phyloP scores from a whole-genome alignment of 2,329 filamentous ascomycete species.

The Penicillium sp. region DNA sequence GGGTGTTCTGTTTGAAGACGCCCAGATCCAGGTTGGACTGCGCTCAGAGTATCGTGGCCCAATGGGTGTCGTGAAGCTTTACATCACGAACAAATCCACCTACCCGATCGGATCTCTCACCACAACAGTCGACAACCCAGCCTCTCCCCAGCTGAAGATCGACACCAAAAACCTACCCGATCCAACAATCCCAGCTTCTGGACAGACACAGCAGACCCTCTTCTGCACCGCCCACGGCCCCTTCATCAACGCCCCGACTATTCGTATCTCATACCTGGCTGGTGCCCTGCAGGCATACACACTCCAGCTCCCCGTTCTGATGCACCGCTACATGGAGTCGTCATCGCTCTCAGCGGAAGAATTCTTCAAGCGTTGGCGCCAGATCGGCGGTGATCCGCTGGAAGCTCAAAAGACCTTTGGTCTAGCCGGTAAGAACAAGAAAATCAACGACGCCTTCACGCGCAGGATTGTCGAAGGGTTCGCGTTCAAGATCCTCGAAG shows the following conservation, averaged over 20 bases:
- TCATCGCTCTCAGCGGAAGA: conserved; percentile 85
- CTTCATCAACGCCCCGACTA: conserved; percentile 83
- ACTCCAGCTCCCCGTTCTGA: conserved; percentile 80
- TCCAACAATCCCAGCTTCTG: conserved; percentile 70
- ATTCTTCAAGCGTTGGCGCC: conserved; percentile 99
- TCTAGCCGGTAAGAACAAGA: conserved; percentile 59
- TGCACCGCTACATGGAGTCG: conserved; percentile 96
- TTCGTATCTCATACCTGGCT: conserved; percentile 90
- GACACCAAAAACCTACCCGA: conserved; percentile 90
- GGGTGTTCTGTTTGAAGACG: conserved; percentile 91
- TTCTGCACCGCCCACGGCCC: conserved; percentile 86
- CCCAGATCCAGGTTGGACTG: conserved; percentile 87
- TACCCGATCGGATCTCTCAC: conserved; percentile 87
- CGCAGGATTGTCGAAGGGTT: conserved; percentile 77
- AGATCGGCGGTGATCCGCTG: conserved; percentile 84
- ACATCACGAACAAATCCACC: conserved; percentile 92
- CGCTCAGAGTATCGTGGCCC: conserved; percentile 94
- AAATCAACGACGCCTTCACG: conserved; percentile 71
- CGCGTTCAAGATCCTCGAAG: conserved; percentile 80
- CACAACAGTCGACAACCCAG: conserved; percentile 78
- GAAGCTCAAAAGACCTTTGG: conserved; percentile 89
- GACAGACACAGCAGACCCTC: conserved; percentile 87
- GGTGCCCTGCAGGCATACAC: conserved; percentile 92
- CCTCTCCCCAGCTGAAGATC: conserved; percentile 69
- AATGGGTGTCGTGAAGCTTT: conserved; percentile 91